Conservation (phyloP, 2,329 filamentous ascomycete genomes). For the Exophiala lecanii-corni region DNA sequence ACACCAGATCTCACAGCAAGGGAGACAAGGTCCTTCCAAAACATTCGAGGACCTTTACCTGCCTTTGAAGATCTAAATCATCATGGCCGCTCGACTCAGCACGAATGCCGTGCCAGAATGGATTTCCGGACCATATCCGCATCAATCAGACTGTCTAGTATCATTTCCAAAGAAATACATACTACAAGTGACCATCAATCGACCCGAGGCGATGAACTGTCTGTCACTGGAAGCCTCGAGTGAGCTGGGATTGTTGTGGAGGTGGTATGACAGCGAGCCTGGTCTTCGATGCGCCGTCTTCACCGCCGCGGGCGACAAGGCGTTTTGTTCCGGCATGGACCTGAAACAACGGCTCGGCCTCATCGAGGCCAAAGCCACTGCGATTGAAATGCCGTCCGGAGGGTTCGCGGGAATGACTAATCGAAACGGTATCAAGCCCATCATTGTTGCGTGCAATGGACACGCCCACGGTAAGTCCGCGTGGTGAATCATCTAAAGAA, state of each 20-base stretch:
- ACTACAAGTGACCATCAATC: background rate
- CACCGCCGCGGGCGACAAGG: conserved; percentile 44
- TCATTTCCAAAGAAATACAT: conserved; percentile 2
- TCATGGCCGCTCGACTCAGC: background rate
- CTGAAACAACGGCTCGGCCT: conserved; percentile 38
- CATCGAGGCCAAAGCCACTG: background rate
- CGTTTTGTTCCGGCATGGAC: conserved; percentile 58
- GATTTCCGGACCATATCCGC: conserved; percentile 2
- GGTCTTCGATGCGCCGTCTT: conserved; percentile 44
- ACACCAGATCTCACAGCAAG: too few relatives aligned
- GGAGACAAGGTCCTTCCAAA: too few relatives aligned
- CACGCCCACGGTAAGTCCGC: conserved; percentile 1
- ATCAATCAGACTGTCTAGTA: background rate
- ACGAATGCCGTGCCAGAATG: conserved; percentile 1
- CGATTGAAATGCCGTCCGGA: background rate
- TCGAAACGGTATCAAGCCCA: background rate
- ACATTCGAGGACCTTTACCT: too few relatives aligned
- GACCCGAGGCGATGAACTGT: conserved; percentile 1
- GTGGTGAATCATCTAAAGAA: background rate
- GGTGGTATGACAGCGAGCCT: conserved; percentile 4
- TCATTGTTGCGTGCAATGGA: conserved; percentile 2
- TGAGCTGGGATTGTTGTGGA: conserved; percentile 1
- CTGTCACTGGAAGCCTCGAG: background rate
- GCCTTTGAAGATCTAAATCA: too few relatives aligned
- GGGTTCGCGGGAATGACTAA: background rate